Base-by-base conservation (phyloP, 345 rosid species). In the Eucalyptus regnans region DNA sequence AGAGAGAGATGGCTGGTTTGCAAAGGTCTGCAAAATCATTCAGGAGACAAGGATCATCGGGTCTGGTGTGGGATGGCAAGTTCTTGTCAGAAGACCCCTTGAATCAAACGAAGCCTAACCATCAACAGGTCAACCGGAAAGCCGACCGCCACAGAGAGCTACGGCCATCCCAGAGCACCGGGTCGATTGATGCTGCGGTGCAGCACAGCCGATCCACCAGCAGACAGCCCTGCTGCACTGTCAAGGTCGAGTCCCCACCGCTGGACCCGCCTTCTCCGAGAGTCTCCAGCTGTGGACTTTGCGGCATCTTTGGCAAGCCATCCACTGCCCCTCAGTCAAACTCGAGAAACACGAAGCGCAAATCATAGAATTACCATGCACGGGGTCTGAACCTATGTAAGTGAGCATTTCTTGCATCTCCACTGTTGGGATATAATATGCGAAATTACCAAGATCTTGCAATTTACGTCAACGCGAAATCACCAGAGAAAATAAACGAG, bases 11-110 rank as follows among this genome's bases (percentile, higher is more conserved):
- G 89, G 93, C 88, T 60, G 95, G 94, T 52, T 91, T 97, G 87
- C 94, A 92, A 48, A 95, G 98, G 92, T 97, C 98, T 2, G 91
- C 92, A 9, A 91, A 92, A 88, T 97, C 99, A 60, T 97, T 95
- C 86, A 90, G 99, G 88, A 94, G 99, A 87, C 97, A 95, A 90
- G 99, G 99, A 50, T 97, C 97, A 0, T 97, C 98, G 4, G 99
- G 98, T 5, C 88, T 94, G 46, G 91, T 95, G 9, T 97, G 98
- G 98, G 94, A 95, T 79, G 96, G 94, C 91, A 95, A 94, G 90
- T 88, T 93, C 91, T 76, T 94, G 44, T 88, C 92, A 22, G 93
- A 91, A 52, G 96, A 94, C 7, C 89, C 60, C 64, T 16, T 8
- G 22, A 51, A 88, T 50, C 60, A 29, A 58, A 68, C 33, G 88